Base-by-base conservation (phyloP, 2,329 filamentous ascomycete species). In the Didymella pinodella region DNA sequence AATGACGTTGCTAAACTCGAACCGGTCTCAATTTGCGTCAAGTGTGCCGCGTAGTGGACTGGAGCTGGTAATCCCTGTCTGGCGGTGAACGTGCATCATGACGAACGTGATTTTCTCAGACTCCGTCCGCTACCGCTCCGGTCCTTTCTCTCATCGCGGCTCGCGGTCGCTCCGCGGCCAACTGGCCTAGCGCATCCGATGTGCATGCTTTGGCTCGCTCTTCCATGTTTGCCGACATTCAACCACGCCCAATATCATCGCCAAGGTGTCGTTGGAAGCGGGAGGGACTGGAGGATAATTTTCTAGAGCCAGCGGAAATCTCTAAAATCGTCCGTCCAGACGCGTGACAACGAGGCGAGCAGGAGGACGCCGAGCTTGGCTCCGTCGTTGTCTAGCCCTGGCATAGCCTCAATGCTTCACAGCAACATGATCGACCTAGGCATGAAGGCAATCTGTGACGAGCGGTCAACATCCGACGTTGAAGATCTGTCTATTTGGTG, bases 171-270 rank as follows among this genome's bases (percentile, higher is more conserved):
- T 61, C 63, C 34, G 49, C 67, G 67, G 67, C 57, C 57, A 57
- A 58, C 61, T 56, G 38, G 53, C 46, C 61, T 69, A 70, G 68
- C 61, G 68, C 47, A 57, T 57, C 65, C 63, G 65, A 65, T 50
- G 49, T 60, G 56, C 48, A 59, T 61, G 48, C 46, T 62, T 54
- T 50, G 40, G 54, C 29, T 63, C 54, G 59, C 58, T 43, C 48
- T 51, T 36, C 49, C 65, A 57, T 55, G 54, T 52, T 54, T 61
- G 58, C 61, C 64, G 65, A 65, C 38, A 57, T 43, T 54, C 34
- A 47, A 54, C 59, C 59, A 61, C 48, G 60, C 61, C 65, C 66
- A 69, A 64, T 65, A 51, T 62, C 54, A 48, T 44, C 63, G 68
- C 68, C 65, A 69, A 70, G 66, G 41, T 16, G 29, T 38, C 25